These are phyloP conservation scores for Saitozyma podzolica DNA, from an alignment of 768 basidiomycete genomes.

Conservation along the genomic window DNA sequence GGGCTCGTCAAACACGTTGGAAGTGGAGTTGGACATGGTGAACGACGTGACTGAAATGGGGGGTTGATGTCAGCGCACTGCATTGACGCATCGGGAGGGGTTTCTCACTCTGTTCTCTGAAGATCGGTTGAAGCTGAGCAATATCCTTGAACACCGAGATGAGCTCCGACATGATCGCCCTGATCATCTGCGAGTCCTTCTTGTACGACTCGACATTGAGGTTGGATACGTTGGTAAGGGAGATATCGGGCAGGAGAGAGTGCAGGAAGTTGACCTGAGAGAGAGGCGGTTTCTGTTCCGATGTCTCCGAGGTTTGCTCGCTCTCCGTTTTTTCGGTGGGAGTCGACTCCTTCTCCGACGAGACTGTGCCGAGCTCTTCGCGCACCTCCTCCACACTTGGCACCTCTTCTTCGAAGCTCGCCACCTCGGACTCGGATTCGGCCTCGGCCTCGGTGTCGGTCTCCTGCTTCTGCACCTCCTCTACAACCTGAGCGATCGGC, in stretches of 20 bases:
- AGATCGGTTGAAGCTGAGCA: slow-evolving; percentile 91
- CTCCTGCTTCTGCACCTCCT: slow-evolving; percentile 35
- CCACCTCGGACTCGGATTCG: slow-evolving; percentile 39
- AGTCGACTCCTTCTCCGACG: neutral
- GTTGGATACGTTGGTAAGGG: slow-evolving; percentile 85
- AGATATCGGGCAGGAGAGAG: slow-evolving; percentile 75
- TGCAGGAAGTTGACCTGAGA: slow-evolving; percentile 48
- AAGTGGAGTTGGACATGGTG: slow-evolving; percentile 84
- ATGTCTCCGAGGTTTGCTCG: neutral
- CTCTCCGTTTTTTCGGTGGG: neutral
- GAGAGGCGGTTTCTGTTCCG: slow-evolving; percentile 9
- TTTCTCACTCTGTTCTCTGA: slow-evolving; percentile 78
- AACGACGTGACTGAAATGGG: slow-evolving; percentile 71
- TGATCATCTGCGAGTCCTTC: slow-evolving; percentile 83
- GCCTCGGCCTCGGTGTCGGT: slow-evolving; percentile 22
- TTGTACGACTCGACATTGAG: slow-evolving; percentile 79
- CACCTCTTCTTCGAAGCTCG: slow-evolving; percentile 52
- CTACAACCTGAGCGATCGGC: slow-evolving; percentile 21
- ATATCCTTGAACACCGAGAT: slow-evolving; percentile 98
- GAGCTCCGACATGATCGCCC: slow-evolving; percentile 94
- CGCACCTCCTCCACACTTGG: slow-evolving; percentile 54
- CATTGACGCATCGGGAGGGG: neutral
- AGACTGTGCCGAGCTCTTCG: slow-evolving; percentile 37
- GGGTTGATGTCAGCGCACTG: slow-evolving; percentile 4
- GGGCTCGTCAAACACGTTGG: slow-evolving; percentile 95